phyloP scores from a whole-genome alignment of 352 stramenopile species.

The Globisporangium mamillatum region DNA sequence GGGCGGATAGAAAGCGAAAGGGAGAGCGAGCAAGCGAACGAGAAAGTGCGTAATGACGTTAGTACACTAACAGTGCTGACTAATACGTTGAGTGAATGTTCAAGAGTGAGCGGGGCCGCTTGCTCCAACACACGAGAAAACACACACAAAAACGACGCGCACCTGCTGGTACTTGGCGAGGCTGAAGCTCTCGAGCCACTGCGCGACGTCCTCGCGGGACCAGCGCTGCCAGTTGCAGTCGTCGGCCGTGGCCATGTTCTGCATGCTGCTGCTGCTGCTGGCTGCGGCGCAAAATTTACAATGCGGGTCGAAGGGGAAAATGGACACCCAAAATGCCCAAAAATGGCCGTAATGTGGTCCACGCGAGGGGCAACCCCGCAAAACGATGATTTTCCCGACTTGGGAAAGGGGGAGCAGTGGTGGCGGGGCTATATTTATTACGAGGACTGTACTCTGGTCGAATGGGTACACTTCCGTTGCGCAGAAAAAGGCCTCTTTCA shows the following conservation, averaged over 20 bases:
- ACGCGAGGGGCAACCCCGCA: neutral
- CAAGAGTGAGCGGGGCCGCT: neutral
- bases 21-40: neutral
- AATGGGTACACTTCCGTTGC: slow-evolving; percentile 1
- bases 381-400: neutral
- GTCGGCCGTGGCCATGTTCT: slow-evolving; percentile 12
- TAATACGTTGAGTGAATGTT: neutral
- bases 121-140: neutral
- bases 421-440: neutral
- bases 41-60: neutral
- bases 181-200: slow-evolving; percentile 18
- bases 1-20: neutral
- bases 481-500: neutral
- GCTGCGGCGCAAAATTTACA: neutral
- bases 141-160: neutral
- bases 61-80: neutral
- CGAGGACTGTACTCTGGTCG: neutral
- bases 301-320: neutral
- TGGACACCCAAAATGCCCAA: slow-evolving; percentile 2
- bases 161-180: slow-evolving; percentile 23
- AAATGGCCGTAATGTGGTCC: neutral
- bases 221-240: slow-evolving; percentile 13
- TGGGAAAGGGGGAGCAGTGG: neutral
- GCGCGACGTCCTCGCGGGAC: slow-evolving; percentile 20
- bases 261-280: slow-evolving; percentile 8